A percentile compares a stretch with the other conserved stretches of the same genome.
Conservation (phyloP, 2,329 filamentous ascomycete genomes). For the Aspergillus sp. region DNA sequence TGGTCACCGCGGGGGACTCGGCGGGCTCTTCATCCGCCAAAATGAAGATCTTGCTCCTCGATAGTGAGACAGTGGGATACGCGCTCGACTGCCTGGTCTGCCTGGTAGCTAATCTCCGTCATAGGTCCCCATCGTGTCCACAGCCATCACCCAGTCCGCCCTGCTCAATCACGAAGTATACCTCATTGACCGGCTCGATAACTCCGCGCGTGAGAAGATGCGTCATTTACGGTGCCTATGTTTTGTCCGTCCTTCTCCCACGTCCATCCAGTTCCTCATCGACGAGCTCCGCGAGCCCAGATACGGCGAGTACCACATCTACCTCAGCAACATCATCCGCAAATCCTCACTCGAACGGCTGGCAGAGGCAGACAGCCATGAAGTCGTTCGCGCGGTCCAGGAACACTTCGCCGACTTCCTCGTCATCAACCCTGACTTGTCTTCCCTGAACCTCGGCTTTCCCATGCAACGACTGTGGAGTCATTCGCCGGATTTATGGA, state of each 20-base stretch:
- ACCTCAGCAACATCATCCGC: slow-evolving; percentile 95
- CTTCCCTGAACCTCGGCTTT: slow-evolving; percentile 64
- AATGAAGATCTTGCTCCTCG: slow-evolving; percentile 96
- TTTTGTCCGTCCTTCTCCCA: slow-evolving; percentile 82
- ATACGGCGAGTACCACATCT: slow-evolving; percentile 94
- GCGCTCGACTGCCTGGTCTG: slow-evolving; percentile 16
- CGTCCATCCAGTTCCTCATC: slow-evolving; percentile 86
- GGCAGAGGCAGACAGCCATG: slow-evolving; percentile 93
- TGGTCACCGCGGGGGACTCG: slow-evolving; percentile 75
- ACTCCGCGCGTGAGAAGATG: slow-evolving; percentile 88
- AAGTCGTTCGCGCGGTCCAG: slow-evolving; percentile 87
- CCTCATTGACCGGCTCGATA: slow-evolving; percentile 92
- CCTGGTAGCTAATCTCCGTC: slow-evolving; percentile 15
- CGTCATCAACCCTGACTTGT: slow-evolving; percentile 89
- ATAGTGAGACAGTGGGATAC: slow-evolving; percentile 72
- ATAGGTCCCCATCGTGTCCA: slow-evolving; percentile 80
- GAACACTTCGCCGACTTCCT: slow-evolving; percentile 96
- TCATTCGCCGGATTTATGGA: slow-evolving; percentile 75
- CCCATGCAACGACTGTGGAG: slow-evolving; percentile 74
- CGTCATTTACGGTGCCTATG: slow-evolving; percentile 88
- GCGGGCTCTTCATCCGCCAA: slow-evolving; percentile 61
- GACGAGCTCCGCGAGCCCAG: slow-evolving; percentile 93
- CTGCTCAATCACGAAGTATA: slow-evolving; percentile 96
- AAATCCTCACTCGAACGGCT: slow-evolving; percentile 91
- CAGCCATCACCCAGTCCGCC: slow-evolving; percentile 88